These are phyloP conservation scores for Brettanomyces sp. DNA, from an alignment of 805 yeast species.

Conservation along the genomic window DNA sequence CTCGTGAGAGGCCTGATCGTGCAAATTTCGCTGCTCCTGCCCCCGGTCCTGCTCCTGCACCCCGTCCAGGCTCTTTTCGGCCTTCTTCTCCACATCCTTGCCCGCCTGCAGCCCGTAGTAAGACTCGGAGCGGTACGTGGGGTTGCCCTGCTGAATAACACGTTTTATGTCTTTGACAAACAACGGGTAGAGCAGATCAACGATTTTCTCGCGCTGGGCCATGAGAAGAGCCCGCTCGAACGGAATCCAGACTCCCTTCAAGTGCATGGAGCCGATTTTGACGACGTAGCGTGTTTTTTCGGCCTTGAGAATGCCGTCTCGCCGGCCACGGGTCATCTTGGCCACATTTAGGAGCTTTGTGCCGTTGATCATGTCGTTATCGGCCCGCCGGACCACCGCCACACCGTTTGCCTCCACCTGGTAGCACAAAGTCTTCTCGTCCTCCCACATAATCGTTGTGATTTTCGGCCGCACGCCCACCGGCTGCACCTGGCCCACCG, in stretches of 20 bases:
- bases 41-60: background rate
- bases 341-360: slow-evolving; percentile 62
- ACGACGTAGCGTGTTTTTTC: slow-evolving; percentile 64
- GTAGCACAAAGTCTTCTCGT: slow-evolving; percentile 61
- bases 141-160: slow-evolving; percentile 30
- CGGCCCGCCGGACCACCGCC: slow-evolving; percentile 59
- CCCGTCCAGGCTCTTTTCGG: background rate
- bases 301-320: slow-evolving; percentile 60
- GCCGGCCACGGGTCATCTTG: slow-evolving; percentile 63
- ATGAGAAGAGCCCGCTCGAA: slow-evolving; percentile 61
- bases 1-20: no score
- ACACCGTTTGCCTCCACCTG: slow-evolving; percentile 66
- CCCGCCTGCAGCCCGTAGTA: background rate
- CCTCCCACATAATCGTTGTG: slow-evolving; percentile 72
- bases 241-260: slow-evolving; percentile 72
- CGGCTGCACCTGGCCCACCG: slow-evolving; percentile 31
- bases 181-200: slow-evolving; percentile 46
- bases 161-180: slow-evolving; percentile 58
- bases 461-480: slow-evolving; percentile 44
- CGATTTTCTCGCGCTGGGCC: slow-evolving; percentile 61
- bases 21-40: background rate
- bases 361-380: slow-evolving; percentile 65
- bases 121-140: slow-evolving; percentile 19
- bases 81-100: no score
- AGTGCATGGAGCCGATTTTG: slow-evolving; percentile 67